Percentiles rank a stretch among this genome's conserved stretches.
Evolutionary conservation across 768 basidiomycete species (phyloP).

Genomic region (Amanita subjunquillea): DNA sequence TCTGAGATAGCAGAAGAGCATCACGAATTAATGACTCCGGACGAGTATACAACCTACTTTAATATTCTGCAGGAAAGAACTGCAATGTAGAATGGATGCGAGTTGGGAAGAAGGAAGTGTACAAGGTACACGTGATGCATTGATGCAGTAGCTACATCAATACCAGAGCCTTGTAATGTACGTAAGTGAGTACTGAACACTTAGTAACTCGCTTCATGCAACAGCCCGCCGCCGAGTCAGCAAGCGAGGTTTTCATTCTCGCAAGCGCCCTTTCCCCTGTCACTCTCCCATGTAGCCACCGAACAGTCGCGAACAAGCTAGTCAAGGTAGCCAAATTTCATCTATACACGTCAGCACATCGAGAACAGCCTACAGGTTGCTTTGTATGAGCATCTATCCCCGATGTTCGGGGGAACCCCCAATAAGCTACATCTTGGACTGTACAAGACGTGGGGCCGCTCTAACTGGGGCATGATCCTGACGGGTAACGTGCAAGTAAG

Average conservation of each 20-base stretch:
- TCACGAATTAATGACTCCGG: constrained; percentile 86
- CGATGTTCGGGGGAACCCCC: constrained; percentile 59
- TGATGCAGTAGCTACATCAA: neutral
- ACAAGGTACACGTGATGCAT: neutral
- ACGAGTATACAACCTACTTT: constrained; percentile 81
- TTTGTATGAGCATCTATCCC: constrained; percentile 77
- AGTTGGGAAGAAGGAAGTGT: neutral
- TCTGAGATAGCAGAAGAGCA: constrained; percentile 86
- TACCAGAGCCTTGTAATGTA: too few relatives aligned
- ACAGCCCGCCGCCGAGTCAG: neutral
- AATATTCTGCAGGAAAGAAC: constrained; percentile 49
- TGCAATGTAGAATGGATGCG: neutral
- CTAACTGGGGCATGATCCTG: constrained; percentile 81
- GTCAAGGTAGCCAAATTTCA: constrained; percentile 32
- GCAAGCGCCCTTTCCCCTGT: constrained; percentile 11
- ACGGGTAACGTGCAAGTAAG: constrained; percentile 80
- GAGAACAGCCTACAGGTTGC: constrained; percentile 46
- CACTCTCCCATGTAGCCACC: constrained; percentile 28
- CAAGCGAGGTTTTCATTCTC: neutral
- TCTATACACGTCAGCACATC: neutral
- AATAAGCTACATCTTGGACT: constrained; percentile 51
- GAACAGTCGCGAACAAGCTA: constrained; percentile 34
- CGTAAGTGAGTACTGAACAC: too few relatives aligned
- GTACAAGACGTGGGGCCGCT: constrained; percentile 66
- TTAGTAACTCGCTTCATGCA: neutral